A percentile compares a stretch with the other conserved stretches of the same genome.
Evolutionary conservation across 2,329 filamentous ascomycete genomes (phyloP).

Genomic region (Cryphonectria nitschkei): DNA sequence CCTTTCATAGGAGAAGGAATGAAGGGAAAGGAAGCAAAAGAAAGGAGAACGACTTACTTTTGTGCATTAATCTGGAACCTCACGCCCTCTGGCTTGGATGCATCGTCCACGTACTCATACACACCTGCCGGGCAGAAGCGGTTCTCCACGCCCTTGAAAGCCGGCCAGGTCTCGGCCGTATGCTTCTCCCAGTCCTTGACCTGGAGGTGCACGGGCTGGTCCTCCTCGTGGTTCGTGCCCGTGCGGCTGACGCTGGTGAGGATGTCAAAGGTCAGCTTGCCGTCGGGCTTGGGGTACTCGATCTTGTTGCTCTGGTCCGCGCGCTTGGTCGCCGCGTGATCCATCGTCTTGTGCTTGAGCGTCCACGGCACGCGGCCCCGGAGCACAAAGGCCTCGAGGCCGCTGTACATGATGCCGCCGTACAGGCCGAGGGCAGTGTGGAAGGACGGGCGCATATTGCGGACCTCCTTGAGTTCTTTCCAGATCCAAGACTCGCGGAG

Average conservation of each 20-base stretch:
- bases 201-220: constrained; percentile 94
- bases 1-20: not conserved
- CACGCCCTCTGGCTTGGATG: constrained; percentile 82
- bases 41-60: constrained; percentile 68
- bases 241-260: constrained; percentile 93
- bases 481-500: constrained; percentile 87
- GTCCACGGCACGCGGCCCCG: constrained; percentile 91
- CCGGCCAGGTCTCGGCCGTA: constrained; percentile 78
- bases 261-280: constrained; percentile 93
- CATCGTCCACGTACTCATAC: constrained; percentile 97
- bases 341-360: constrained; percentile 77
- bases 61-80: constrained; percentile 97
- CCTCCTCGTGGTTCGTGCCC: constrained; percentile 97
- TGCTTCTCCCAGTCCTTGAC: constrained; percentile 96
- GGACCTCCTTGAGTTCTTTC: constrained; percentile 91
- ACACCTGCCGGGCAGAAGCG: constrained; percentile 96
- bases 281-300: constrained; percentile 95
- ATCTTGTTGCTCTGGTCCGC: constrained; percentile 86
- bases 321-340: constrained; percentile 77
- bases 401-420: constrained; percentile 90
- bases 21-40: not conserved
- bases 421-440: constrained; percentile 84
- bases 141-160: constrained; percentile 91
- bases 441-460: constrained; percentile 97
- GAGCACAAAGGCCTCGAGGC: constrained; percentile 85